Evolutionary conservation across 2,329 filamentous ascomycete genomes (phyloP).

Genomic region (Metarhizium rileyi): DNA sequence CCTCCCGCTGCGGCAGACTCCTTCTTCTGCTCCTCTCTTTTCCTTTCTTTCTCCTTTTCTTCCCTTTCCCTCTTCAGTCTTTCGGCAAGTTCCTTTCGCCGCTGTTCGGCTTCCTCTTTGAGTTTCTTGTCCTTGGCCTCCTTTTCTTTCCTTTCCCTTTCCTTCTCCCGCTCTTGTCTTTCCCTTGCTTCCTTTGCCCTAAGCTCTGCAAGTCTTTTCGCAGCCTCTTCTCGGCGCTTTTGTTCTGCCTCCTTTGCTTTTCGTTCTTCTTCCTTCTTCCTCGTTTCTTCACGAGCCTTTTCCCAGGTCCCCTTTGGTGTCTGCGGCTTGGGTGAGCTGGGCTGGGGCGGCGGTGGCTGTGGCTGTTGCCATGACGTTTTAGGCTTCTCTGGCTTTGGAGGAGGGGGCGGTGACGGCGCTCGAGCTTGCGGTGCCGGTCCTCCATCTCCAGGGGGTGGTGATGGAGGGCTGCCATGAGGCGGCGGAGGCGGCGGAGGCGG

Average conservation of each 20-base stretch:
- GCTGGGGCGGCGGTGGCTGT: slow-evolving; percentile 14
- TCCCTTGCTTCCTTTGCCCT: slow-evolving; percentile 46
- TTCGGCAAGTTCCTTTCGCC: slow-evolving; percentile 14
- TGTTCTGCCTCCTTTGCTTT: slow-evolving; percentile 51
- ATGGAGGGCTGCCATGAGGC: slow-evolving; percentile 14
- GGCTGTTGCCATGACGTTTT: slow-evolving; percentile 11
- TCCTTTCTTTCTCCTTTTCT: slow-evolving; percentile 32
- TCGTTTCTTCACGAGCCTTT: slow-evolving; percentile 58
- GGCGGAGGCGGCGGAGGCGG: slow-evolving; percentile 24
- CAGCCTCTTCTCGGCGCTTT: slow-evolving; percentile 46
- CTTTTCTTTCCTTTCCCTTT: slow-evolving; percentile 27
- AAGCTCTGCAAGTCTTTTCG: slow-evolving; percentile 41
- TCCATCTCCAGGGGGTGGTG: background rate
- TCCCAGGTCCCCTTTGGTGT: slow-evolving; percentile 49
- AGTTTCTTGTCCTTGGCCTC: slow-evolving; percentile 26
- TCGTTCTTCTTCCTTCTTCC: slow-evolving; percentile 53
- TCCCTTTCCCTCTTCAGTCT: slow-evolving; percentile 18
- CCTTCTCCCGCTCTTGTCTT: slow-evolving; percentile 31
- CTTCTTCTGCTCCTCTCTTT: slow-evolving; percentile 33
- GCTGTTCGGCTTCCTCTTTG: slow-evolving; percentile 25
- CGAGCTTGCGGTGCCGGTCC: slow-evolving; percentile 6
- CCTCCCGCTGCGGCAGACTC: slow-evolving; percentile 23
- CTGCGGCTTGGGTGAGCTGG: slow-evolving; percentile 11
- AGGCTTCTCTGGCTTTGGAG: slow-evolving; percentile 11
- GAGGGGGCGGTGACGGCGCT: slow-evolving; percentile 7